Evolutionary conservation across 768 basidiomycete genomes (phyloP).

Genomic region (Hygrocybe coccinea): DNA sequence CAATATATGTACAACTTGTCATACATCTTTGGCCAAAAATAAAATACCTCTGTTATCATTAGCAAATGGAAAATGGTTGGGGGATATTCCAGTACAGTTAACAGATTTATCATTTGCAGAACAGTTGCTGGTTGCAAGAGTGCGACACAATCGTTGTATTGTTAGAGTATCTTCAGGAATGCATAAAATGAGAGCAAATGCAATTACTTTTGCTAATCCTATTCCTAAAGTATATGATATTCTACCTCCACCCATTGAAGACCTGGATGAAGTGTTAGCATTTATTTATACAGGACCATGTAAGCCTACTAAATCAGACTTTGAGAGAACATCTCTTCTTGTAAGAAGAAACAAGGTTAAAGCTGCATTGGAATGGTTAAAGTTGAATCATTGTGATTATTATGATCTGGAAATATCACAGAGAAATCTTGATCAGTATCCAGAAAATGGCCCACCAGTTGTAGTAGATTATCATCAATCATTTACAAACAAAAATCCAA

Average conservation of each 20-base stretch:
- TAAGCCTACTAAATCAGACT: slow-evolving; percentile 13
- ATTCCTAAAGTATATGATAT: slow-evolving; percentile 15
- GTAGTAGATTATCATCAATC: slow-evolving; percentile 11
- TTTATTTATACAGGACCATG: neutral
- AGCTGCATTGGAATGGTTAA: neutral
- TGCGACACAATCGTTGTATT: slow-evolving; percentile 27
- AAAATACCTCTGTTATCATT: slow-evolving; percentile 4
- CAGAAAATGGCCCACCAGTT: slow-evolving; percentile 11
- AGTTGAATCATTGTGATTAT: too few relatives aligned
- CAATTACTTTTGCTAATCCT: neutral
- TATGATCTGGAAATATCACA: slow-evolving; percentile 19
- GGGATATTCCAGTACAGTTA: slow-evolving; percentile 28
- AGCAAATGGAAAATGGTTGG: slow-evolving; percentile 21
- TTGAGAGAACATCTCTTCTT: slow-evolving; percentile 18
- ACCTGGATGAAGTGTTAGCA: slow-evolving; percentile 17
- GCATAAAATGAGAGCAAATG: slow-evolving; percentile 27
- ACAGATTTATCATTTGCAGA: slow-evolving; percentile 27
- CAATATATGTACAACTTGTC: slow-evolving; percentile 15
- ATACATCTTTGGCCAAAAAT: slow-evolving; percentile 28
- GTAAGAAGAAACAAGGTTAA: slow-evolving; percentile 20
- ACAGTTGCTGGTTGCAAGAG: slow-evolving; percentile 23
- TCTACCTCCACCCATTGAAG: slow-evolving; percentile 17
- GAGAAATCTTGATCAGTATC: slow-evolving; percentile 14
- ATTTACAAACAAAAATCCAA: slow-evolving; percentile 2
- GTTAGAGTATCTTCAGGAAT: slow-evolving; percentile 27